Base-by-base conservation (phyloP, 2,329 filamentous ascomycete species). In the Ophidiomyces ophidiicola region DNA sequence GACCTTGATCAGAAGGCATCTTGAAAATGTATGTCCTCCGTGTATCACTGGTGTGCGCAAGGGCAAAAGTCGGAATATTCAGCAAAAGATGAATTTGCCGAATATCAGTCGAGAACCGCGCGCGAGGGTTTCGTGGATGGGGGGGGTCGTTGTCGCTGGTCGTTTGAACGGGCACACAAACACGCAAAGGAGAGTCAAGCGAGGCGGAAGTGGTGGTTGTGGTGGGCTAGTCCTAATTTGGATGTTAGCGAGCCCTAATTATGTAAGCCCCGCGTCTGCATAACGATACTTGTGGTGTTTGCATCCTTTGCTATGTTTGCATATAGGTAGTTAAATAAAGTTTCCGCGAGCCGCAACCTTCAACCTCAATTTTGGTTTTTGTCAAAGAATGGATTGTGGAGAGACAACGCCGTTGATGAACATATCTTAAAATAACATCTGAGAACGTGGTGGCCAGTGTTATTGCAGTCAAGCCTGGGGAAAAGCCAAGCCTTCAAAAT, bases 1-100 rank as follows among this genome's bases (percentile, higher is more conserved):
- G 81, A 70, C 82, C 82, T 64, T 80, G 73, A 77, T 84, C 81
- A 63, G 82, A 80, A 81, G 80, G 76, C 82, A 90, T 90, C 68
- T 76, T 86, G 79, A 70, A 68, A 24, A 26, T 28, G 23, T 6
- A 28, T 28, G 11, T 28, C 14, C 25, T n/a, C 25, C 25, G 14
- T n/a, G n/a, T n/a, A n/a, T n/a, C 3, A 28, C 30, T 15, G 14
- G 17, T 17, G 4, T 32, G 5, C 11, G 4, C 4, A 20, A 32
- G 18, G 18, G 6, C 17, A 39, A 21, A 33, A 24, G 18, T 17
- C 36, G 31, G 15, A 11, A 18, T 34, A 36, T 36, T 19, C 34
- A 36, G 34, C 34, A 36, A 36, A 12, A 3, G 19, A 14, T 5
- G 12, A 11, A 6, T 18, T 25, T 21, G 34, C 34, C 25, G 36